Base-by-base conservation (phyloP, 176 grass and related monocot species). In the Phyllostachys edulis region DNA sequence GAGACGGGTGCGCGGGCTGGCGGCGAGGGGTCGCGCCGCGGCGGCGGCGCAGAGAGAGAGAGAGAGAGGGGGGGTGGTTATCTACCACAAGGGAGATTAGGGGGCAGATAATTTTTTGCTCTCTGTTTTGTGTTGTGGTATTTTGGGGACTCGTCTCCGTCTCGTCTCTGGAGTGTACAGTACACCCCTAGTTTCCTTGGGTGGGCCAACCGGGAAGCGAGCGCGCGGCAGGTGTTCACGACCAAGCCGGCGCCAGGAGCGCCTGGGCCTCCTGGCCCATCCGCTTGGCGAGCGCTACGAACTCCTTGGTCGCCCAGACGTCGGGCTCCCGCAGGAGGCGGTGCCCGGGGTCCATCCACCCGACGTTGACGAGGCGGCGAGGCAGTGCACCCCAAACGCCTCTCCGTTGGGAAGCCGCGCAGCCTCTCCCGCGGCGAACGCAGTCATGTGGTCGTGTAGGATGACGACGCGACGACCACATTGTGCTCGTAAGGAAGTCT, bases 61-160 rank as follows among this genome's bases (percentile, higher is more conserved):
- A n/a, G n/a, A n/a, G n/a, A n/a, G 17, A 62, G 29, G 78, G 8
- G 41, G 41, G 2, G 41, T 82, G 92, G 84, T 89, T 94, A 91
- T 87, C 92, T 82, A 84, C 82, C 77, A 75, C 42, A 88, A 80
- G 81, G 55, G 90, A 78, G 77, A 91, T 90, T 85, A 86, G 88
- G 62, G 62, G 84, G 66, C n/a, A 89, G 87, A 91, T 94, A 89
- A 87, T 89, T 86, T 85, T 90, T 82, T 84, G 87, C 55, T 78
- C 73, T 87, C 80, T 69, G 83, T 70, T 81, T 46, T 49, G 63
- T 29, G 60, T 45, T 18, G 69, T n/a, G 78, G 50, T 80, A 50
- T 84, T 80, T 46, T 60, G 11, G 49, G 82, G 56, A 4, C 65
- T 69, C 51, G 69, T 2, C 32, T 81, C n/a, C 29, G 54, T 45